phyloP scores from a whole-genome alignment of 2,329 filamentous ascomycete species.

The Cladosporium sp. region DNA sequence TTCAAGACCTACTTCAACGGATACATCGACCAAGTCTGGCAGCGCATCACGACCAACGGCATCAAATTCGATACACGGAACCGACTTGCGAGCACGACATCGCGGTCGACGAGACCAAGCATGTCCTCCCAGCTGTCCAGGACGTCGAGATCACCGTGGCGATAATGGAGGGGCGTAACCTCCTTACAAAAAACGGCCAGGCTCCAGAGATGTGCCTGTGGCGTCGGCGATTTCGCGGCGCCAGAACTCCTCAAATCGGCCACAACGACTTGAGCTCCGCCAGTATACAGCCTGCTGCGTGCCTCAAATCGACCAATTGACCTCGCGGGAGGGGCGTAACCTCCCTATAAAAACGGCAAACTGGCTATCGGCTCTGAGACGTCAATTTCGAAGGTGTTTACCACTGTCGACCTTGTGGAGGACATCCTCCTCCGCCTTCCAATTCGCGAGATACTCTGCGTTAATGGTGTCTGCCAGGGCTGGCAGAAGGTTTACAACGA shows the following conservation, averaged over 20 bases:
- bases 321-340: background rate
- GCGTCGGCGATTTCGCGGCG: background rate
- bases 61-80: background rate
- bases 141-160: slow-evolving; percentile 32
- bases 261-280: background rate
- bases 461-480: slow-evolving; percentile 17
- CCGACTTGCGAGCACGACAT: slow-evolving; percentile 48
- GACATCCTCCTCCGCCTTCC: slow-evolving; percentile 19
- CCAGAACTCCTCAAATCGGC: background rate
- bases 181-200: background rate
- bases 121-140: slow-evolving; percentile 37
- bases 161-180: background rate
- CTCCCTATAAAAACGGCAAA: too few relatives aligned
- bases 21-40: slow-evolving; percentile 55
- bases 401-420: slow-evolving; percentile 21
- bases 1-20: slow-evolving; percentile 52
- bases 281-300: background rate
- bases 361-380: too few relatives aligned
- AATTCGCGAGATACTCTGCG: slow-evolving; percentile 12
- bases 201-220: background rate
- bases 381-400: background rate
- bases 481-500: slow-evolving; percentile 2
- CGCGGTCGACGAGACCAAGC: slow-evolving; percentile 48
- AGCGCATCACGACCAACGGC: slow-evolving; percentile 28
- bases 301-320: background rate